Base-by-base conservation (phyloP, 2,329 filamentous ascomycete genomes). In the Fusarium buxicola region DNA sequence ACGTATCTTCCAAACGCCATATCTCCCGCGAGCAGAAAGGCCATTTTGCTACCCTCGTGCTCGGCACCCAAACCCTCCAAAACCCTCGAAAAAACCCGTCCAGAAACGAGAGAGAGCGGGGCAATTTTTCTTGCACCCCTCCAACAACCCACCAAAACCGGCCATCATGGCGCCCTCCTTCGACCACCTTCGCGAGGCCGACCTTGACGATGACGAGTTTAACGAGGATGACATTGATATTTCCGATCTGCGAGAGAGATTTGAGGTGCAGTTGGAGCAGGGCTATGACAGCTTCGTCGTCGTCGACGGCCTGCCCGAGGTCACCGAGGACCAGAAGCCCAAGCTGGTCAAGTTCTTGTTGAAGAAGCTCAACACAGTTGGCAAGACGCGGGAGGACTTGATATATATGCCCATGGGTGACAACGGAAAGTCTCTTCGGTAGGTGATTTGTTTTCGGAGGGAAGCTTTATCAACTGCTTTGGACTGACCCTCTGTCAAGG, bases 251-350 rank as follows among this genome's bases (percentile, higher is more conserved):
- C 87, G 89, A 77, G 94, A 96, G 78, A 92, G 96, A 79, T 97
- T 94, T 77, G 93, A 98, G 80, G 94, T 98, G 63, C 92, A 94
- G 76, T 85, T 98, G 67, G 95, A 99, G 78, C 92, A 96, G 78
- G 95, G 95, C 57, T 90, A 97, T 72, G 95, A 99, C 77, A 91
- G 93, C 65, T 99, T 99, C 74, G 91, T 99, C 66, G 94, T 98
- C 63, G 87, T 98, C 75, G 95, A 99, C 78, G 95, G 95, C 68
- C 87, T 99, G 38, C 95, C 95, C 67, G 82, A 90, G 65, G 94
- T 99, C 66, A 92, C 84, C 57, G 92, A 94, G 77, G 94, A 95
- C 45, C 94, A 91, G 83, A 94, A 93, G 82, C 88, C 91, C 59
- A 98, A 97, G 84, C 88, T 99, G 61, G 84, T 97, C 78, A 98